Conservation (phyloP, 208 protist species). For the Porcisia hertigi region DNA sequence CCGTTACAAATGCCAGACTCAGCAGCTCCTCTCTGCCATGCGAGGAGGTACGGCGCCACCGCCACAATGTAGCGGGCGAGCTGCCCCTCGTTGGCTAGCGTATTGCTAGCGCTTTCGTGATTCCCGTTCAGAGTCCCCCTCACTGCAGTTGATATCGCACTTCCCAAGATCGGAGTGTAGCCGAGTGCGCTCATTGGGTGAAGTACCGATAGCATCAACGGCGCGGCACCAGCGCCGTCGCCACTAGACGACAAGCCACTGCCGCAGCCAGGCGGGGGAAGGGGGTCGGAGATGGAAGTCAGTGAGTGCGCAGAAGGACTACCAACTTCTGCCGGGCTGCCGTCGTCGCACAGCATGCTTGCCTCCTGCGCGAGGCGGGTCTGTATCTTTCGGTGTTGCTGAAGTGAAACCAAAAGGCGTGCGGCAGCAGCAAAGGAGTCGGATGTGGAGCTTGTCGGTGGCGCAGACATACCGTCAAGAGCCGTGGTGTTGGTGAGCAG, state of each 20-base stretch:
- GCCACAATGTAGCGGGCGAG: constrained; percentile 15
- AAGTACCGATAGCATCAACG: constrained; percentile 38
- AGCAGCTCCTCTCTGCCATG: constrained; percentile 8
- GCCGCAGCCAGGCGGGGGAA: neutral
- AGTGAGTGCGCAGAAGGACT: neutral
- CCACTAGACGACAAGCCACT: neutral
- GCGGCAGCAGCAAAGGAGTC: constrained; percentile 11
- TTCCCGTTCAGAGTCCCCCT: neutral
- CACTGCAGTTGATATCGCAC: neutral
- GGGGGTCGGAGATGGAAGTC: neutral
- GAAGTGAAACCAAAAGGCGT: constrained; percentile 18
- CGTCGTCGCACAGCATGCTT: constrained; percentile 5
- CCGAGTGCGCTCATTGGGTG: constrained; percentile 44
- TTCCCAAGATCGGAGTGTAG: constrained; percentile 41
- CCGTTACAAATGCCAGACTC: neutral
- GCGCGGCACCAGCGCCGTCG: neutral
- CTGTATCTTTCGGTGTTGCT: constrained; percentile 24
- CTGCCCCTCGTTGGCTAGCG: constrained; percentile 1
- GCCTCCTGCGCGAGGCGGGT: constrained; percentile 14
- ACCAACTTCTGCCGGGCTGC: constrained; percentile 1
- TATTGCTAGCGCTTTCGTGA: neutral
- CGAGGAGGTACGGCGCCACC: constrained; percentile 30
- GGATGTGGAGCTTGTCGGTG: neutral
- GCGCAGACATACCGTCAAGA: neutral
- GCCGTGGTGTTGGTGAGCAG: neutral